These are phyloP conservation scores for Epichloe hybrida DNA, from an alignment of 2,329 filamentous ascomycete species.

Conservation along the genomic window DNA sequence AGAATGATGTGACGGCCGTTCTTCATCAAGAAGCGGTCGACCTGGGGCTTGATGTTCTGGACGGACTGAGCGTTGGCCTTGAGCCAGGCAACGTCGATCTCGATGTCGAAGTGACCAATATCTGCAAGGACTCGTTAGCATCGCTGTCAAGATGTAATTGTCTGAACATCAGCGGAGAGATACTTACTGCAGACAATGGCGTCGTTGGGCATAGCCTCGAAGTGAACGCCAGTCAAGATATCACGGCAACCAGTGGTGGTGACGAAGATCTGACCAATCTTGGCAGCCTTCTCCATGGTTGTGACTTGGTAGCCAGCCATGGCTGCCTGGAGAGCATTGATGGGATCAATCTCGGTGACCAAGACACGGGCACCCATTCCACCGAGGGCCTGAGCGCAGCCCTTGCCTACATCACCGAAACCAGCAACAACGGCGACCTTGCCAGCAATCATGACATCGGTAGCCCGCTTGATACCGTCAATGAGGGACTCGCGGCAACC, in stretches of 20 bases:
- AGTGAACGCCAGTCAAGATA: conserved; percentile 84
- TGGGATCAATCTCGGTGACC: conserved; percentile 94
- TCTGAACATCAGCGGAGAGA: not conserved
- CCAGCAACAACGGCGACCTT: conserved; percentile 97
- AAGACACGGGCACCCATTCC: conserved; percentile 95
- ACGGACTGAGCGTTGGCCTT: conserved; percentile 90
- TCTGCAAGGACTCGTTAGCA: conserved; percentile 28
- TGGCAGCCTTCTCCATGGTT: conserved; percentile 94
- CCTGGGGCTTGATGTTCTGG: conserved; percentile 99
- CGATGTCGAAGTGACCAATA: conserved; percentile 99
- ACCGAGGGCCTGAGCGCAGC: conserved; percentile 88
- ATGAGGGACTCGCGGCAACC: conserved; percentile 97
- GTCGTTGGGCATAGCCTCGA: conserved; percentile 91
- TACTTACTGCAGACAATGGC: conserved; percentile 89
- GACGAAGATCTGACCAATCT: conserved; percentile 90
- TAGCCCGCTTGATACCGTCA: conserved; percentile 99
- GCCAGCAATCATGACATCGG: conserved; percentile 99
- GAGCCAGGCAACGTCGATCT: conserved; percentile 99
- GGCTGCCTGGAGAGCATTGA: conserved; percentile 98
- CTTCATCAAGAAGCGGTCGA: conserved; percentile 93
- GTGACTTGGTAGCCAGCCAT: conserved; percentile 94
- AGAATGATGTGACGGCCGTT: conserved; percentile 96
- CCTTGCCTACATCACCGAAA: conserved; percentile 98
- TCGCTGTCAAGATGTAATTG: not conserved
- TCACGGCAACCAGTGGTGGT: conserved; percentile 99